A percentile compares a stretch with the other conserved stretches of the same genome.
Evolutionary conservation across 148 eudicot species (phyloP).

Genomic region (Vaccinium vitisidaea): DNA sequence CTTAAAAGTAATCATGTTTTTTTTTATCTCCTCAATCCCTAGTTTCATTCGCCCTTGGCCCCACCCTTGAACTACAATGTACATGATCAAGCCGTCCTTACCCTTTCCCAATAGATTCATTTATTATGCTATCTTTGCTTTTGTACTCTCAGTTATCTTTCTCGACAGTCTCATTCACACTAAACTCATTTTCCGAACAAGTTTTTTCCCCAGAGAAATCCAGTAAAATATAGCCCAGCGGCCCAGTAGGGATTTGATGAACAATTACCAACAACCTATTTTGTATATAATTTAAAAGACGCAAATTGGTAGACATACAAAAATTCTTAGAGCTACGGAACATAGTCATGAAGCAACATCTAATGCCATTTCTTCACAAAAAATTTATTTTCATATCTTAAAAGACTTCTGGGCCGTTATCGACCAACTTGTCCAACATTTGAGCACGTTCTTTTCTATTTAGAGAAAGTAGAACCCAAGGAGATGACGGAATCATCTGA

Average conservation of each 20-base stretch:
- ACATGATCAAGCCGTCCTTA: background rate
- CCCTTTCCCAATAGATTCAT: background rate
- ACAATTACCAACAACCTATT: background rate
- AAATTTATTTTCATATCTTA: background rate
- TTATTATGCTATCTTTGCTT: background rate
- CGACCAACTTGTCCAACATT: background rate
- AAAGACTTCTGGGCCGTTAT: background rate
- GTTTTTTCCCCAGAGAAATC: background rate
- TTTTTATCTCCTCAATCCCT: background rate
- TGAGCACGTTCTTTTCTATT: background rate
- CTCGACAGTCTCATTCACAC: background rate
- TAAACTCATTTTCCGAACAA: background rate
- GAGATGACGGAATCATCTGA: background rate
- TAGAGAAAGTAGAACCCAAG: background rate
- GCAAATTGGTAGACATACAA: background rate
- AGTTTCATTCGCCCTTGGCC: background rate
- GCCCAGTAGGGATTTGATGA: background rate
- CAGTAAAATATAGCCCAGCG: background rate
- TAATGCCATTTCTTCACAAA: background rate
- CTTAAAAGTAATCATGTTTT: background rate
- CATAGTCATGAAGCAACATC: background rate
- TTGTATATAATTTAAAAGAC: background rate
- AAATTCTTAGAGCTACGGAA: background rate
- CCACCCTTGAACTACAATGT: background rate
- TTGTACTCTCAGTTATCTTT: background rate